A percentile compares a stretch with the other conserved stretches of the same genome.
phyloP scores from a whole-genome alignment of 2,329 filamentous ascomycete species.

The Elsinoe fawcettii region DNA sequence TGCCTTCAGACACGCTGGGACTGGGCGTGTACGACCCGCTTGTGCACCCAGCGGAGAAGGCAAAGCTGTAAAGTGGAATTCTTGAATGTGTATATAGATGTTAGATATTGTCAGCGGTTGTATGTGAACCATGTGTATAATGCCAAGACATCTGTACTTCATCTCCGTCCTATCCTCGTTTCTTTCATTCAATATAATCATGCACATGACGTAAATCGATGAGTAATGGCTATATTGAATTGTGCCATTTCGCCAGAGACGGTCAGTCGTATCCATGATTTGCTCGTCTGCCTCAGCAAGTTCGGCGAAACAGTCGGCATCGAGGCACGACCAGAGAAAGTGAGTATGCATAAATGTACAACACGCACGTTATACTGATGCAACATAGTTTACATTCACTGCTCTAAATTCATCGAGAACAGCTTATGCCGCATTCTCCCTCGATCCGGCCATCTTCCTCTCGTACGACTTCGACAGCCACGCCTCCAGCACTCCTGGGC shows the following conservation, averaged over 20 bases:
- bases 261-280: constrained; percentile 62
- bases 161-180: background rate
- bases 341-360: constrained; percentile 29
- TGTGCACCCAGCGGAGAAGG: constrained; percentile 36
- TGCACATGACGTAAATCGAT: background rate
- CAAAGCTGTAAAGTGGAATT: constrained; percentile 28
- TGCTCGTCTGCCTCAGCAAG: constrained; percentile 65
- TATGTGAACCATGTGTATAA: background rate
- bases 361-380: background rate
- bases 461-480: constrained; percentile 53
- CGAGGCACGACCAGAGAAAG: constrained; percentile 62
- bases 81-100: constrained; percentile 1
- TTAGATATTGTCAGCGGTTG: background rate
- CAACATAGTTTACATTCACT: constrained; percentile 58
- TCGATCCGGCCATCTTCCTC: constrained; percentile 59
- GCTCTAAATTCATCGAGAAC: constrained; percentile 74
- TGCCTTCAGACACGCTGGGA: constrained; percentile 55
- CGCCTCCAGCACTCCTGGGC: constrained; percentile 25
- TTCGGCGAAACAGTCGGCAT: constrained; percentile 74
- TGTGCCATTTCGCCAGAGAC: constrained; percentile 70
- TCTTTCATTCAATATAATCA: background rate
- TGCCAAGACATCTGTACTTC: constrained; percentile 9
- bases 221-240: constrained; percentile 45
- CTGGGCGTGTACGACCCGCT: constrained; percentile 49
- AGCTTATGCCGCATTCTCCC: constrained; percentile 65